phyloP scores from a whole-genome alignment of 441 rosid species.

The Gossypium armourianum region DNA sequence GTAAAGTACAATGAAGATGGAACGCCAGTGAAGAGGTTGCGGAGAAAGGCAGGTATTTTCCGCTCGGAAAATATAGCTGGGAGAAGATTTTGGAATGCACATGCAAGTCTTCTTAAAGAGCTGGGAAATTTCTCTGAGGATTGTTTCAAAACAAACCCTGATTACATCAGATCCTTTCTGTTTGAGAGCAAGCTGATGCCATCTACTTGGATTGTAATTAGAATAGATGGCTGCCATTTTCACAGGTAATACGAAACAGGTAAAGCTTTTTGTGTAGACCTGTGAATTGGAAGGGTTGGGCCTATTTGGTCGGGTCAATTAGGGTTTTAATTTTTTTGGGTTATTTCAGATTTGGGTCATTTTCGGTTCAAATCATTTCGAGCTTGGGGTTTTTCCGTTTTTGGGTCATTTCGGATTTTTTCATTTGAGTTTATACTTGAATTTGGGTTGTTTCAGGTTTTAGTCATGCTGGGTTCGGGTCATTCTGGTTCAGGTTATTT shows the following conservation, averaged over 20 bases:
- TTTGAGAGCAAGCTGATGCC: conserved; percentile 70
- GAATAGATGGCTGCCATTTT: conserved; percentile 92
- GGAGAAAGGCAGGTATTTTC: conserved; percentile 42
- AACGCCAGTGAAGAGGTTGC: conserved; percentile 59
- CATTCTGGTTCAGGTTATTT: too few species aligned
- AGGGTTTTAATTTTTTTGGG: too few species aligned
- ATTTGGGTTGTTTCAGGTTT: too few species aligned
- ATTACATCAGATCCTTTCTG: conserved; percentile 48
- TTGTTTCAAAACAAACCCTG: conserved; percentile 48
- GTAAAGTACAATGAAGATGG: conserved; percentile 62
- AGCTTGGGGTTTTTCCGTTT: too few species aligned
- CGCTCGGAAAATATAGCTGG: conserved; percentile 54
- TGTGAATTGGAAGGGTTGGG: too few species aligned
- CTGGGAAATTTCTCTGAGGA: conserved; percentile 51
- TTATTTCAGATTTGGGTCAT: too few species aligned
- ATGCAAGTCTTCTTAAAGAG: conserved; percentile 38
- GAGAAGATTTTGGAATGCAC: conserved; percentile 64
- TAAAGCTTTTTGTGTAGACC: conserved; percentile 17
- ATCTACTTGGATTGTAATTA: conserved; percentile 65
- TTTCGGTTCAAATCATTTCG: too few species aligned
- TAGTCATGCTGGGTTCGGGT: too few species aligned
- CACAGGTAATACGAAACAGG: conserved; percentile 71
- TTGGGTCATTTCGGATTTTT: too few species aligned
- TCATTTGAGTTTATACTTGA: too few species aligned
- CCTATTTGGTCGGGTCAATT: too few species aligned